These are phyloP conservation scores for Leucosporidium scottii DNA, from an alignment of 768 basidiomycete genomes.

Conservation along the genomic window DNA sequence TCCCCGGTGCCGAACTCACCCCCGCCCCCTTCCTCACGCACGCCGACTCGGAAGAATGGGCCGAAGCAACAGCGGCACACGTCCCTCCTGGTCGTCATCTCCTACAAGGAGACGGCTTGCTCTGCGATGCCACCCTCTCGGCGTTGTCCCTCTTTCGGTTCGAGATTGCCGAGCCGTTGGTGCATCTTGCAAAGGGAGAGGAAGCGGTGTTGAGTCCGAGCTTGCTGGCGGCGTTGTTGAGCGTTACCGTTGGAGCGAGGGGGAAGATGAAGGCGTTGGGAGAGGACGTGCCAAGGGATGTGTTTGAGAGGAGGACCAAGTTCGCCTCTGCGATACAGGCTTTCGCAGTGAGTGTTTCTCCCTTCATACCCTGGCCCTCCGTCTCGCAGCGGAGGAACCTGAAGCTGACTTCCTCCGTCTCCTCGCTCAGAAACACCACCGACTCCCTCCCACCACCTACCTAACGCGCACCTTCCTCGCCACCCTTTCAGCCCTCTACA, in stretches of 20 bases:
- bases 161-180: conserved; percentile 11
- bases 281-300: not conserved
- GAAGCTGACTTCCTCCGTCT: too few relatives aligned
- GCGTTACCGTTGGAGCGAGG: not conserved
- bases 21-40: not conserved
- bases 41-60: not conserved
- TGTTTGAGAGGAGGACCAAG: not conserved
- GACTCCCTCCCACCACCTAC: too few relatives aligned
- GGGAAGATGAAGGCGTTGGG: not conserved
- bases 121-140: conserved; percentile 24
- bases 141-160: conserved; percentile 16
- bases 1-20: not conserved
- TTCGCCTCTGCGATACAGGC: not conserved
- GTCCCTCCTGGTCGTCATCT: not conserved
- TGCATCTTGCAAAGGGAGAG: not conserved
- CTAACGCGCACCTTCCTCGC: too few relatives aligned
- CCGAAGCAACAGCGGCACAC: not conserved
- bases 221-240: conserved; percentile 10
- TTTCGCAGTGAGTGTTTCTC: not conserved
- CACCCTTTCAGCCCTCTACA: too few relatives aligned
- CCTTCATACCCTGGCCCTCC: too few relatives aligned
- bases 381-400: too few relatives aligned
- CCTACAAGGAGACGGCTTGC: not conserved
- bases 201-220: conserved; percentile 10
- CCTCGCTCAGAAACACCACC: too few relatives aligned